Evolutionary conservation across 208 protist species (phyloP), one percentile per base, ranked within the genome.

Genomic region (Crithidia bombi): DNA sequence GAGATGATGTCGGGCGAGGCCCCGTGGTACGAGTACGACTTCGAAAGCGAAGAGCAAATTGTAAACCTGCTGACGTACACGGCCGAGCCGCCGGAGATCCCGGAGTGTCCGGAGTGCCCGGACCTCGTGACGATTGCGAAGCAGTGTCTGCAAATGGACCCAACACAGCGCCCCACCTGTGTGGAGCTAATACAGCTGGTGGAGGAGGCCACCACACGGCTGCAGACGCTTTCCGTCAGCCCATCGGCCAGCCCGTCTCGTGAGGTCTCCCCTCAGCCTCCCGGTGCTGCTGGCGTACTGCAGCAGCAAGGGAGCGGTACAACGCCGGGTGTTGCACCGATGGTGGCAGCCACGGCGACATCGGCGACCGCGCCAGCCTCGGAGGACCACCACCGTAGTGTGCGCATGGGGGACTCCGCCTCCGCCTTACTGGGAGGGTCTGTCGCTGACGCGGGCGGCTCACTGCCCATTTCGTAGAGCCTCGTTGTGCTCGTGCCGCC

Each of bases 21-120:
- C 15, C 93, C 93, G 35, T 97, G 93, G 93, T 79, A 80, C 68
- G 93, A 97, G 77, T 96, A 94, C 78, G 87, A 95, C 38, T 94
- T 96, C 52, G 87, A 95, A 55, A 91, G 76, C 59, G 83, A 90
- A 74, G 89, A 96, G 74, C 78, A 94, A 67, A 91, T 96, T 35
- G 82, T 95, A 26, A 96, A 94, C 73, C 47, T 96, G 41, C 86
- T 96, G 19, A 80, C 54, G 19, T 91, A 95, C 86, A 86, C 89
- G 0, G 73, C 75, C 6, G 92, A 93, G 17, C 85, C 89, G 32
- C 92, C 92, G 5, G 87, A 96, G 78, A 76, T 92, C 14, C 89
- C 92, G 12, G 83, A 91, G 46, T 93, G 79, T 35, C 62, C 74
- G 2, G 86, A 92, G 69, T 90, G 89, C 35, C 85, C 89, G 1